Conservation (phyloP, 441 rosid species). For the Flueggea neowawraea region DNA sequence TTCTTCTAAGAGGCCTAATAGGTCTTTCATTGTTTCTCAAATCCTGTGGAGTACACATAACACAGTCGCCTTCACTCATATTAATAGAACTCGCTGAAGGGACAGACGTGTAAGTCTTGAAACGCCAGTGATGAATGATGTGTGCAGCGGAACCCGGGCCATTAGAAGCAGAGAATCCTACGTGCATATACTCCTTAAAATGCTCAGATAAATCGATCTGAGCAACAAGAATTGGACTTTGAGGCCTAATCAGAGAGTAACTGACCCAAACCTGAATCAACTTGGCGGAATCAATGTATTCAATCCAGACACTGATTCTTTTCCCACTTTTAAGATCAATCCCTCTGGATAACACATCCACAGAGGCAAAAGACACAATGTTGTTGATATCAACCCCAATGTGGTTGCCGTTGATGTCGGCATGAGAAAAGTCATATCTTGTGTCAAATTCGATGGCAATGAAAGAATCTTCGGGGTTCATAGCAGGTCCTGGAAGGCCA, state of each 20-base stretch:
- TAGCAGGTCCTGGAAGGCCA: conserved; percentile 54
- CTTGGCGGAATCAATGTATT: conserved; percentile 48
- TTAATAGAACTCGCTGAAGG: conserved; percentile 19
- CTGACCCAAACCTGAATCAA: conserved; percentile 65
- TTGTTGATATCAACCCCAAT: conserved; percentile 61
- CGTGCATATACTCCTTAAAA: conserved; percentile 70
- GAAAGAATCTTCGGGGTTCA: conserved; percentile 49
- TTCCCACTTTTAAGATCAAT: conserved; percentile 58
- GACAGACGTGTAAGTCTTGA: conserved; percentile 45
- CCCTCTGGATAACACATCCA: conserved; percentile 39
- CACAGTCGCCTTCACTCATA: conserved; percentile 44
- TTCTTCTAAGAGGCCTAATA: conserved; percentile 1
- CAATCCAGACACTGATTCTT: conserved; percentile 67
- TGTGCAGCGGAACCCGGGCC: conserved; percentile 69
- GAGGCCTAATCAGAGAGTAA: conserved; percentile 46
- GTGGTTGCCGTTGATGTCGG: conserved; percentile 65
- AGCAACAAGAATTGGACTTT: conserved; percentile 48
- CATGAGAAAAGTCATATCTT: conserved; percentile 42
- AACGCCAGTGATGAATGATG: conserved; percentile 57
- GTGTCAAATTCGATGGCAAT: conserved; percentile 86
- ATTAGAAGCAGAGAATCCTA: conserved; percentile 81
- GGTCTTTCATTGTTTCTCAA: conserved; percentile 8
- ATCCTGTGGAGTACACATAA: conserved; percentile 38
- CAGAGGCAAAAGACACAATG: conserved; percentile 48
- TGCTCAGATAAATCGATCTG: conserved; percentile 57